phyloP scores from a whole-genome alignment of 768 basidiomycete species.

The Holtermannia corniformis region DNA sequence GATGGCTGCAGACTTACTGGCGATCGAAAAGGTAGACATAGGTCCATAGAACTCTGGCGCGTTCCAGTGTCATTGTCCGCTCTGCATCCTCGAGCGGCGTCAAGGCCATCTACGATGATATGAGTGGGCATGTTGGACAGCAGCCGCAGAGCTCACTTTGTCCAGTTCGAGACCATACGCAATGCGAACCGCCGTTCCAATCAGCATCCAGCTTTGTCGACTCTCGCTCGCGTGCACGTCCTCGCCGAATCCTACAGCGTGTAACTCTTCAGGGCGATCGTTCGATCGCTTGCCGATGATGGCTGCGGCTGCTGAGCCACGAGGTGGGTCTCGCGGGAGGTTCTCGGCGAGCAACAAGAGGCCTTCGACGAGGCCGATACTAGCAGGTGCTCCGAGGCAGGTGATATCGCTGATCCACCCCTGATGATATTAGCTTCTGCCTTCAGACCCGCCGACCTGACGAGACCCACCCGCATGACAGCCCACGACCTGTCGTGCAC shows the following conservation, averaged over 20 bases:
- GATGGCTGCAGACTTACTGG: conserved; percentile 18
- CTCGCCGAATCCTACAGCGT: conserved; percentile 21
- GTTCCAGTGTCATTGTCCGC: conserved; percentile 24
- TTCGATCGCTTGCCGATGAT: not conserved
- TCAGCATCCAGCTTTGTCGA: conserved; percentile 38
- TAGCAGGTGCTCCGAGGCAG: conserved; percentile 31
- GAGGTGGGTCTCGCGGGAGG: conserved; percentile 27
- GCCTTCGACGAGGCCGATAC: conserved; percentile 32
- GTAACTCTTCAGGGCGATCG: conserved; percentile 13
- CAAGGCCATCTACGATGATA: conserved; percentile 14
- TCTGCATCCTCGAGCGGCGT: conserved; percentile 22
- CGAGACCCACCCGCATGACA: conserved; percentile 26
- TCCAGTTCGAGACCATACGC: conserved; percentile 37
- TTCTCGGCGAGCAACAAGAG: conserved; percentile 36
- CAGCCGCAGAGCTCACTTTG: conserved; percentile 16
- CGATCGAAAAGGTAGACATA: conserved; percentile 40
- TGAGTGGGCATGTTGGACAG: conserved; percentile 1
- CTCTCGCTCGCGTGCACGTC: conserved; percentile 35
- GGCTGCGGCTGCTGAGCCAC: not conserved
- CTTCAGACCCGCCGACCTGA: no score
- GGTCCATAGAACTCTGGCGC: conserved; percentile 36
- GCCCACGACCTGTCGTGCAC: conserved; percentile 32
- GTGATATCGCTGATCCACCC: conserved; percentile 35
- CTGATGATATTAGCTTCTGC: no score
- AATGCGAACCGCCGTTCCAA: conserved; percentile 32